Evolutionary conservation across 2,329 filamentous ascomycete species (phyloP).

Genomic region (Aspergillus ibericus): DNA sequence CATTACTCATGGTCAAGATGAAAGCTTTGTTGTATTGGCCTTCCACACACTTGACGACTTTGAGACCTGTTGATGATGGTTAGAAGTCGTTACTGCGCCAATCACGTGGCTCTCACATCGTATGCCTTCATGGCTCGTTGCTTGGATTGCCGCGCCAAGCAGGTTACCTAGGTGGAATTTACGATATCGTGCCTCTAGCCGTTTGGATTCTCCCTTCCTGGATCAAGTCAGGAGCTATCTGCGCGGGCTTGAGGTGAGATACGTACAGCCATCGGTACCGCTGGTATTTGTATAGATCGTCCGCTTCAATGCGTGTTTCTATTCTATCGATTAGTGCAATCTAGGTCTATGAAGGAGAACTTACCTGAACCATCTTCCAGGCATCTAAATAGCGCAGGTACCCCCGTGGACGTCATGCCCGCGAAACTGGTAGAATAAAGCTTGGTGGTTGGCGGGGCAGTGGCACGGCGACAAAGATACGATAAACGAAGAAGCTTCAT

Average conservation of each 20-base stretch:
- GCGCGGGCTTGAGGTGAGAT: background rate
- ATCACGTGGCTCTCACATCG: background rate
- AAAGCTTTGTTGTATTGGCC: constrained; percentile 29
- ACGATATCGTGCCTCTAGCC: constrained; percentile 28
- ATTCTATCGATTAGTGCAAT: no score
- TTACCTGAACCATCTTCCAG: background rate
- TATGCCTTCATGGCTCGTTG: background rate
- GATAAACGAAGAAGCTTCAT: no score
- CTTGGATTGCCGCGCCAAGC: constrained; percentile 17
- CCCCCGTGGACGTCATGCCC: no score
- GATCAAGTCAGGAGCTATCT: constrained; percentile 7
- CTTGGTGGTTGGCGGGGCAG: no score
- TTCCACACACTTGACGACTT: constrained; percentile 25
- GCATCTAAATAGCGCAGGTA: background rate
- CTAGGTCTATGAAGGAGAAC: no score
- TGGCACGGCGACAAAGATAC: no score
- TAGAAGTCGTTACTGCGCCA: background rate
- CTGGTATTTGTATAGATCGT: constrained; percentile 28
- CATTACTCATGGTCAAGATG: constrained; percentile 22
- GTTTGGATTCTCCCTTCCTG: constrained; percentile 26
- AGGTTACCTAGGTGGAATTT: constrained; percentile 28
- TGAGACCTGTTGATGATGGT: constrained; percentile 8
- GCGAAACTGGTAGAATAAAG: no score
- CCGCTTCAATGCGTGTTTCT: constrained; percentile 20
- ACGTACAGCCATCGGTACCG: constrained; percentile 30